Evolutionary conservation across 768 basidiomycete genomes (phyloP).

Genomic region (Pisolithus microcarpus): DNA sequence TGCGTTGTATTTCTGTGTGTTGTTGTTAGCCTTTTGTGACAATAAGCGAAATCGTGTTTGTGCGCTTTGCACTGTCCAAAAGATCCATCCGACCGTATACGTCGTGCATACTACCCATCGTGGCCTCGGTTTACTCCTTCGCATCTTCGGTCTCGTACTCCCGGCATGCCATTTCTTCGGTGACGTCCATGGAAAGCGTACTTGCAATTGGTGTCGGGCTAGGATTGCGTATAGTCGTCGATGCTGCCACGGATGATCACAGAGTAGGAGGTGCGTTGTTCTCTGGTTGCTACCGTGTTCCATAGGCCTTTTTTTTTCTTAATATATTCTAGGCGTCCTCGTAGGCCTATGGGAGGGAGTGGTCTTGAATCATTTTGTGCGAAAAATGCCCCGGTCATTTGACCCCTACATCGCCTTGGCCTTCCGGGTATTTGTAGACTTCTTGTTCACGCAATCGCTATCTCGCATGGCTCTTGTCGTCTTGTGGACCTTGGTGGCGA

Average conservation of each 20-base stretch:
- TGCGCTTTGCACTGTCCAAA: neutral
- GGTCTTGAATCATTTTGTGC: conserved; percentile 64
- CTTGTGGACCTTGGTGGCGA: conserved; percentile 47
- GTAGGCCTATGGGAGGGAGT: conserved; percentile 78
- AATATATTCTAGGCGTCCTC: conserved; percentile 44
- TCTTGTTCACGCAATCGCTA: conserved; percentile 54
- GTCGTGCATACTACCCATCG: conserved; percentile 7
- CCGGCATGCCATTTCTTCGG: conserved; percentile 22
- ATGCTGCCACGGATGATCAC: conserved; percentile 34
- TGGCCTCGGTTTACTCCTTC: conserved; percentile 26
- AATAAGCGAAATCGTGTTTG: neutral
- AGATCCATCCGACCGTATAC: neutral
- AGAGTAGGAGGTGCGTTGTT: conserved; percentile 22
- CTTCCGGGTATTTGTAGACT: conserved; percentile 67
- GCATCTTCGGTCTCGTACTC: conserved; percentile 21
- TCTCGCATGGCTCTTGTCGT: conserved; percentile 39
- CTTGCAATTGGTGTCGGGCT: conserved; percentile 65
- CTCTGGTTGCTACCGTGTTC: too few species aligned
- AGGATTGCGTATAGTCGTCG: conserved; percentile 54
- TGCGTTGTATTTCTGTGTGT: neutral
- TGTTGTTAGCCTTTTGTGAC: neutral
- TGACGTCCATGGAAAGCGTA: conserved; percentile 56
- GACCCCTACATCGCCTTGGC: conserved; percentile 66
- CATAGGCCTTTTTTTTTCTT: neutral
- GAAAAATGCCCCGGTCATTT: conserved; percentile 54